Conservation (phyloP, 768 basidiomycete genomes). For the Cystofilobasidium macerans region DNA sequence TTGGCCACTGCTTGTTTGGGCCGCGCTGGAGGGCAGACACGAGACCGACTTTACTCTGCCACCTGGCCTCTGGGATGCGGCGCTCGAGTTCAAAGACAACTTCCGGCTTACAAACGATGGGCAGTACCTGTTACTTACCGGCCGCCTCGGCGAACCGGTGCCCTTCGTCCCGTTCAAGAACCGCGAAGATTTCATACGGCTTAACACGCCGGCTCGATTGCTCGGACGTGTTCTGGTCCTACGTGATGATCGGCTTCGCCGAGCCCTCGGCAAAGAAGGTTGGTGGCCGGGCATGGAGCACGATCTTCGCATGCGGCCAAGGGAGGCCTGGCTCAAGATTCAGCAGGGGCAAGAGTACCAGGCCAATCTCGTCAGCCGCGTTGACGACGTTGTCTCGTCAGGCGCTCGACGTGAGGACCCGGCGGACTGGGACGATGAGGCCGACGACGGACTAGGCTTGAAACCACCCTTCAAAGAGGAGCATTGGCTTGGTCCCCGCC, state of each 20-base stretch:
- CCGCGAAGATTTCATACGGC: neutral
- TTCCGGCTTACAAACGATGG: slow-evolving; percentile 1
- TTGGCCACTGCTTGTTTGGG: slow-evolving; percentile 12
- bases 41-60: slow-evolving; percentile 1
- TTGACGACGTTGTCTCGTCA: neutral
- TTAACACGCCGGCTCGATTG: neutral
- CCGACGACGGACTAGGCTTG: no score
- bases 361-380: neutral
- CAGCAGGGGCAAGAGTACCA: neutral
- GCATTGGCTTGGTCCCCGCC: no score
- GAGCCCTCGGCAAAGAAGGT: neutral
- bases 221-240: neutral
- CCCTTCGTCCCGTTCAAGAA: slow-evolving; percentile 2
- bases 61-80: slow-evolving; percentile 4
- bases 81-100: neutral
- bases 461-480: no score
- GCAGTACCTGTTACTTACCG: slow-evolving; percentile 1
- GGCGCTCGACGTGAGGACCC: neutral
- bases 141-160: neutral
- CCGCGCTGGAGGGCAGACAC: neutral
- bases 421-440: neutral
- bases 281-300: slow-evolving; percentile 1
- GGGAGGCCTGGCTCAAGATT: neutral
- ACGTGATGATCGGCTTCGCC: neutral
- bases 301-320: neutral